phyloP scores from a whole-genome alignment of 306 rosid genomes.

The Cucumis cinereus region DNA sequence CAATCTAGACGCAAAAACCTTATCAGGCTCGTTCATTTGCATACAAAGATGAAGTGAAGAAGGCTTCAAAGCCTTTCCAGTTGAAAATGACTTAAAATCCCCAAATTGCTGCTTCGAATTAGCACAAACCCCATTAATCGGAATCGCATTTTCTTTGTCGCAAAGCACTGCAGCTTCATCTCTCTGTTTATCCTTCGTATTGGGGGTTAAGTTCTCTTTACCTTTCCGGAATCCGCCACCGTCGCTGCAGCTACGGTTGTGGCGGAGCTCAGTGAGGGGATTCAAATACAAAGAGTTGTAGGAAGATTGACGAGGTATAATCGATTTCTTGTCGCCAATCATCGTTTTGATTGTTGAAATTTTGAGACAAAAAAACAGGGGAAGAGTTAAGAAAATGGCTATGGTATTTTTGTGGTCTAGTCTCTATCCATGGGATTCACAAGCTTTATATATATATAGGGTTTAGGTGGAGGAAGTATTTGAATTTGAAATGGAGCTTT shows the following conservation, averaged over 20 bases:
- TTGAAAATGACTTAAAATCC: conserved; percentile 44
- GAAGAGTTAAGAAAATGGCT: neutral
- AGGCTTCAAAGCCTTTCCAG: conserved; percentile 43
- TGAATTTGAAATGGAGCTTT: conserved; percentile 8
- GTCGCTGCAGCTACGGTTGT: conserved; percentile 57
- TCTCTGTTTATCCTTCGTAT: conserved; percentile 1
- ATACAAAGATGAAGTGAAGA: conserved; percentile 67
- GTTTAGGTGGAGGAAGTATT: neutral
- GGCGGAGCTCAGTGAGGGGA: conserved; percentile 38
- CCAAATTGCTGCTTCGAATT: conserved; percentile 17
- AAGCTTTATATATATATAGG: neutral
- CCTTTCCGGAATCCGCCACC: neutral
- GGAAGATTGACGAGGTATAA: conserved; percentile 19
- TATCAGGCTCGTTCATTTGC: conserved; percentile 53
- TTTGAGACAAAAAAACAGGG: neutral
- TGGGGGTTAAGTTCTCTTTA: conserved; percentile 30
- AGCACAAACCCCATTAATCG: conserved; percentile 22
- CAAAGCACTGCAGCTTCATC: neutral
- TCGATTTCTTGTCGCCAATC: neutral
- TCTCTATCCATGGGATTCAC: neutral
- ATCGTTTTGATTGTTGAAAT: neutral
- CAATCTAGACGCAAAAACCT: conserved; percentile 24
- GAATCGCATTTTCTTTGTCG: conserved; percentile 40
- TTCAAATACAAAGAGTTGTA: conserved; percentile 39
- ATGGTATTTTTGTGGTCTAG: neutral